phyloP scores from a whole-genome alignment of 768 basidiomycete genomes.

The Lepiota subincarnata region DNA sequence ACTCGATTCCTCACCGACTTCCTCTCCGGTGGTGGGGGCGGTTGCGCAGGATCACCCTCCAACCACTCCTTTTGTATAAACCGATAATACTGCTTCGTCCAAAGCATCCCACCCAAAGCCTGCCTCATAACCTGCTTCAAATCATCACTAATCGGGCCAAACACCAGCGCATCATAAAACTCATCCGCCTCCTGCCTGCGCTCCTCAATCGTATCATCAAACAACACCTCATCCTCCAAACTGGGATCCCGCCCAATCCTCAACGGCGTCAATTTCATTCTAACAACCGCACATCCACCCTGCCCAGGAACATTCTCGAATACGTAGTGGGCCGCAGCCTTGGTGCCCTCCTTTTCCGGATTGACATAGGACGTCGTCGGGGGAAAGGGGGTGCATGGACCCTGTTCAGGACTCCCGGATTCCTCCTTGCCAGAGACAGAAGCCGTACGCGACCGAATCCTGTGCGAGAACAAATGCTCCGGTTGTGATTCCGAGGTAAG shows the following conservation, averaged over 20 bases:
- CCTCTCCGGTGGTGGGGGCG: conserved; percentile 86
- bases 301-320: conserved; percentile 84
- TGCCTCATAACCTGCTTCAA: conserved; percentile 95
- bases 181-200: conserved; percentile 92
- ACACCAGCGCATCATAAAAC: conserved; percentile 80
- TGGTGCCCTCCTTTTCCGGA: conserved; percentile 84
- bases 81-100: conserved; percentile 97
- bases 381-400: conserved; percentile 60
- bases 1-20: conserved; percentile 83
- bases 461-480: conserved; percentile 43
- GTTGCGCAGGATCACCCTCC: conserved; percentile 92
- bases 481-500: conserved; percentile 38
- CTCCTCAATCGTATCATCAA: conserved; percentile 88
- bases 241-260: conserved; percentile 72
- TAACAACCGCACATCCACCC: conserved; percentile 93
- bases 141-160: conserved; percentile 88
- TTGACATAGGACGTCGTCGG: conserved; percentile 64
- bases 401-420: conserved; percentile 42
- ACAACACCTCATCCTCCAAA: conserved; percentile 81
- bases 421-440: conserved; percentile 37
- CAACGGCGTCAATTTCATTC: conserved; percentile 84
- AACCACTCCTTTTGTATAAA: conserved; percentile 98
- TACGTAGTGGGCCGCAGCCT: conserved; percentile 87
- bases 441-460: conserved; percentile 47
- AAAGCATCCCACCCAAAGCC: conserved; percentile 94